These are phyloP conservation scores for Daldinia eschscholtzii DNA, from an alignment of 2,329 filamentous ascomycete species.

Conservation along the genomic window DNA sequence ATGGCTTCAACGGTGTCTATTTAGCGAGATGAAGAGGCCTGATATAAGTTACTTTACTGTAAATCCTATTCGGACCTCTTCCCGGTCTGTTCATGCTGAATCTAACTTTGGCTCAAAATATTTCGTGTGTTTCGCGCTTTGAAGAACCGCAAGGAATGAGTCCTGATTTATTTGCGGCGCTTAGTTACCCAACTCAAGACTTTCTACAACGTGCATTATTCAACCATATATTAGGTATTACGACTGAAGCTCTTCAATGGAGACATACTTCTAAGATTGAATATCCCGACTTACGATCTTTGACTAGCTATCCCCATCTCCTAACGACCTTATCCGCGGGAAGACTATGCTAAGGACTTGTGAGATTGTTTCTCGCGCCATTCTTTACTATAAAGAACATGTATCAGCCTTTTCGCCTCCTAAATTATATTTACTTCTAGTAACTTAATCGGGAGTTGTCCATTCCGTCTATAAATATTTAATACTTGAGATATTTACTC, in stretches of 20 bases:
- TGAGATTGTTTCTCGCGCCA: not conserved
- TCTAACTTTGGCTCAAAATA: not conserved
- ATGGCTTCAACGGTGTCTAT: not conserved
- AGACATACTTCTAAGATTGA: too few relatives aligned
- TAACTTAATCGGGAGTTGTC: not conserved
- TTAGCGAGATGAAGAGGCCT: slow-evolving; percentile 7
- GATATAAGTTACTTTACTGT: not conserved
- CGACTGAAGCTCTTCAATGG: too few relatives aligned
- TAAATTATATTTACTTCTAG: not conserved
- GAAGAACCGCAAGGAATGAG: not conserved
- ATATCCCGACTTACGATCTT: not conserved
- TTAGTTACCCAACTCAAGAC: too few relatives aligned
- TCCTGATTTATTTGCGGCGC: not conserved
- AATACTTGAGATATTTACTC: not conserved
- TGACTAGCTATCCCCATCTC: not conserved
- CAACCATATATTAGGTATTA: too few relatives aligned
- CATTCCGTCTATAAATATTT: too few relatives aligned
- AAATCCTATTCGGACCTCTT: not conserved
- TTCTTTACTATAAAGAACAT: not conserved
- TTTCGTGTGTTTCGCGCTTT: not conserved
- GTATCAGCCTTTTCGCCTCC: not conserved
- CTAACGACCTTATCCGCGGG: not conserved
- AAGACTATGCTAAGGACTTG: not conserved
- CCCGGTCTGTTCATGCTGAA: not conserved
- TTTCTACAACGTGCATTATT: too few relatives aligned